A percentile compares a stretch with the other conserved stretches of the same genome.
phyloP scores from a whole-genome alignment of 163 green algal species.

The Chlorella variabilis region DNA sequence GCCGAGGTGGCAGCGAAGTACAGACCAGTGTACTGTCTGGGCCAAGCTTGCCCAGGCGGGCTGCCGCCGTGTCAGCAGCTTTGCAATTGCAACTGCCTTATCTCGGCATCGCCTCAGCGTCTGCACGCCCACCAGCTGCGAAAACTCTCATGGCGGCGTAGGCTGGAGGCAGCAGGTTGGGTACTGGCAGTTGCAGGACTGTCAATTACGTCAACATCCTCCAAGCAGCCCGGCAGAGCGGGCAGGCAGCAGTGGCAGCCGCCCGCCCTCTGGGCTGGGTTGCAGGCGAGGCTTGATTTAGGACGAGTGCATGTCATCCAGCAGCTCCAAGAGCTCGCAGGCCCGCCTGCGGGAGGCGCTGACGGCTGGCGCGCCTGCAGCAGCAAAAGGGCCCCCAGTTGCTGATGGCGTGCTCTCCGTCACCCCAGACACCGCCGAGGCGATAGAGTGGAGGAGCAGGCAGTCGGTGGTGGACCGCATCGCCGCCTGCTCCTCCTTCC shows the following conservation, averaged over 20 bases:
- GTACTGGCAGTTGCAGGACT: not conserved
- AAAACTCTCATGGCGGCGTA: not conserved
- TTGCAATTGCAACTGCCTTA: not conserved
- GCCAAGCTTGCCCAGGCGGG: too few species aligned
- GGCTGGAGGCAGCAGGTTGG: too few species aligned
- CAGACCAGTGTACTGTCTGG: too few species aligned
- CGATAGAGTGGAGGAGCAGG: conserved; percentile 65
- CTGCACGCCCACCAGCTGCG: too few species aligned
- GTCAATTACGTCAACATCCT: not conserved
- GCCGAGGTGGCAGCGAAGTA: too few species aligned
- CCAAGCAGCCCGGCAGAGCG: not conserved
- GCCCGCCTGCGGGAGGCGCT: conserved; percentile 64
- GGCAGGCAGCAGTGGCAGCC: not conserved
- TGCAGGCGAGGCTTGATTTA: not conserved
- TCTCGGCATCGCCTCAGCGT: not conserved
- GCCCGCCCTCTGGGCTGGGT: not conserved
- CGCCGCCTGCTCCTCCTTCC: conserved; percentile 71
- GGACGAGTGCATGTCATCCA: conserved; percentile 4
- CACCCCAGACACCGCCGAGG: conserved; percentile 82
- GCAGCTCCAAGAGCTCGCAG: conserved; percentile 19
- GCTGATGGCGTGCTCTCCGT: conserved; percentile 79
- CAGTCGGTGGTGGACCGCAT: conserved; percentile 68
- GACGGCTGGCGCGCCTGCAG: conserved; percentile 52
- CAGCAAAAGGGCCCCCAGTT: conserved; percentile 71
- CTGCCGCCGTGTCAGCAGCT: too few species aligned